phyloP scores from a whole-genome alignment of 139 green algal species.

The Diplosphaera chodatii region DNA sequence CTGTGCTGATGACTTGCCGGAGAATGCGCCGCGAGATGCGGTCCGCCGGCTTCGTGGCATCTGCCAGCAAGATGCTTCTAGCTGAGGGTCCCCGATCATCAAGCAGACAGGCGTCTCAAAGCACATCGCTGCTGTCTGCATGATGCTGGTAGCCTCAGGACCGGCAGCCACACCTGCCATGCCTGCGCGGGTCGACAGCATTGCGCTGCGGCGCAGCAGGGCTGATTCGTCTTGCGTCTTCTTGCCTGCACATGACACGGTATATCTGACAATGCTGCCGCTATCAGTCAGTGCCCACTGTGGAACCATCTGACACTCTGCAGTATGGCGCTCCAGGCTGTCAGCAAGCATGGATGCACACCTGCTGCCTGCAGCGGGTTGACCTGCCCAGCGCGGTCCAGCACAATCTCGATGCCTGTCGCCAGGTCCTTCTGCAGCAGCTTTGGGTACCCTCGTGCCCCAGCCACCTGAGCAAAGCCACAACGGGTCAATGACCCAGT shows the following conservation, averaged over 20 bases:
- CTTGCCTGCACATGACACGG: neutral
- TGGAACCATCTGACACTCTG: too few species aligned
- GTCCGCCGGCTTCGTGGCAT: neutral
- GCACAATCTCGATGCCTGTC: neutral
- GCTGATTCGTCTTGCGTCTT: neutral
- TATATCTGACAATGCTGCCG: too few species aligned
- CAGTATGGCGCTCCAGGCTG: too few species aligned
- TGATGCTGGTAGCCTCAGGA: too few species aligned
- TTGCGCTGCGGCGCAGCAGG: neutral
- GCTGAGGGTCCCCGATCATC: too few species aligned
- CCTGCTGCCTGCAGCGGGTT: neutral
- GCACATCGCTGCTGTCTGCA: too few species aligned
- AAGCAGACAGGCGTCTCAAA: too few species aligned
- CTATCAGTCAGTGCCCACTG: too few species aligned
- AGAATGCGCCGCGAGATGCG: neutral
- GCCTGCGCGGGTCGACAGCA: neutral
- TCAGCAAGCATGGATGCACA: neutral
- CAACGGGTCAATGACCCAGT: too few species aligned
- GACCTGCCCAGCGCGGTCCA: neutral
- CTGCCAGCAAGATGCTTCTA: neutral
- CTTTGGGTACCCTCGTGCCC: neutral
- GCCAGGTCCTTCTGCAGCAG: neutral
- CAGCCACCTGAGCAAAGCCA: neutral
- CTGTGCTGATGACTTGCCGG: slow-evolving; percentile 33
- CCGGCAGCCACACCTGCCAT: neutral